These are phyloP conservation scores for Boletus reticuloceps DNA, from an alignment of 768 basidiomycete species.

Conservation along the genomic window DNA sequence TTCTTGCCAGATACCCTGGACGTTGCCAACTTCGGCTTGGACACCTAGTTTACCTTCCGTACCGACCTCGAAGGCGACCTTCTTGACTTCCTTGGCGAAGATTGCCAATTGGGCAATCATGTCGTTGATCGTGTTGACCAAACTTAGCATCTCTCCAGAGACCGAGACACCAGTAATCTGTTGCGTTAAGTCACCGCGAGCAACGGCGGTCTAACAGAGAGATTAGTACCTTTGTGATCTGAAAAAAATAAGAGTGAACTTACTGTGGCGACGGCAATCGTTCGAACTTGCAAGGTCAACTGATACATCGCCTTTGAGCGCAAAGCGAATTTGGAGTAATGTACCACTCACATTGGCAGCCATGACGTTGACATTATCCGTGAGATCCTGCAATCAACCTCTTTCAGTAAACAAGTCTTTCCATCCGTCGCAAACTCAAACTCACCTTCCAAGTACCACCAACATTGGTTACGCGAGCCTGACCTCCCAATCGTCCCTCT, in stretches of 20 bases:
- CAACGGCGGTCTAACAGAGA: constrained; percentile 73
- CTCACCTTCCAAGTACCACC: constrained; percentile 90
- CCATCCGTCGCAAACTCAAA: not conserved
- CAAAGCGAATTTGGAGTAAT: not conserved
- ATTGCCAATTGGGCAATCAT: constrained; percentile 69
- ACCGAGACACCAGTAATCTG: constrained; percentile 93
- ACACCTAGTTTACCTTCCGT: constrained; percentile 99
- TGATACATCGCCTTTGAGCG: constrained; percentile 28
- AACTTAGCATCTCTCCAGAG: constrained; percentile 91
- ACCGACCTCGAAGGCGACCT: constrained; percentile 95
- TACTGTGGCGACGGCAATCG: constrained; percentile 90
- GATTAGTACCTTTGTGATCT: not conserved
- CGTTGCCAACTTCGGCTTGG: constrained; percentile 94
- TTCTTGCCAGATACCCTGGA: constrained; percentile 98
- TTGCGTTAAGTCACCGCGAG: constrained; percentile 87
- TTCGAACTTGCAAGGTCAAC: constrained; percentile 91
- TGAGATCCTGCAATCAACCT: constrained; percentile 58
- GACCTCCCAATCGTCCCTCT: constrained; percentile 92
- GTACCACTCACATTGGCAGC: constrained; percentile 71
- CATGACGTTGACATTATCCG: constrained; percentile 96
- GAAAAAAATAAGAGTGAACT: constrained; percentile 24
- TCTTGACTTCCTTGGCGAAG: constrained; percentile 82
- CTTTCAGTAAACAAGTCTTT: not conserved
- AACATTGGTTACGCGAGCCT: constrained; percentile 90
- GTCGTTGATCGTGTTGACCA: constrained; percentile 97